A percentile compares a stretch with the other conserved stretches of the same genome.
Conservation (phyloP, 2,329 filamentous ascomycete genomes). For the Stagonosporopsis cucurbitacearum region DNA sequence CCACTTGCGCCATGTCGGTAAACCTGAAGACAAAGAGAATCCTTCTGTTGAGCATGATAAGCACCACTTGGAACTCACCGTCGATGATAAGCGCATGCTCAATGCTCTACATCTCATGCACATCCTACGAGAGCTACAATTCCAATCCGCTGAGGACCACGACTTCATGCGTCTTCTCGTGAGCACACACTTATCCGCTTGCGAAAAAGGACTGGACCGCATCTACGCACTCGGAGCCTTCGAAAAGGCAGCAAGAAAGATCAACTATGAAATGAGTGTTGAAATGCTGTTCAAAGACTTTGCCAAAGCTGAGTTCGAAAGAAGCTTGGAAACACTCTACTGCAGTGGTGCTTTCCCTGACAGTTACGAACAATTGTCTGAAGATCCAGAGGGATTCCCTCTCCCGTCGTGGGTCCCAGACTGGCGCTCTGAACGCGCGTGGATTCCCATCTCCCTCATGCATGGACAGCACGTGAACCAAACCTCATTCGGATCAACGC, state of each 20-base stretch:
- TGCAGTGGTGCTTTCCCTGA: background rate
- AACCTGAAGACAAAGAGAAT: background rate
- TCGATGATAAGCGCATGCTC: background rate
- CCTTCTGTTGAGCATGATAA: background rate
- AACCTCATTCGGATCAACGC: background rate
- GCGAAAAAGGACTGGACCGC: background rate
- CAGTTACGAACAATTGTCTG: background rate
- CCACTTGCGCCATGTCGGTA: background rate
- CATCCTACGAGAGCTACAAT: background rate
- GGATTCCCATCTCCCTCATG: constrained; percentile 1
- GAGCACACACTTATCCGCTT: background rate
- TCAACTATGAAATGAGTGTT: background rate
- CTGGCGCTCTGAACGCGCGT: background rate
- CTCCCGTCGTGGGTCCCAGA: constrained; percentile 3
- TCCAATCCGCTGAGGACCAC: background rate
- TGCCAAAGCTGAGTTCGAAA: background rate
- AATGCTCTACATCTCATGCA: constrained; percentile 1
- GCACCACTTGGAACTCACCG: too few species aligned
- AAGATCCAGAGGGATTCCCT: background rate
- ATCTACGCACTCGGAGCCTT: background rate
- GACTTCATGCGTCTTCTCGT: background rate
- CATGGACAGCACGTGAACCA: background rate
- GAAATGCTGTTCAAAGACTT: background rate
- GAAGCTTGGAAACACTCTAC: background rate
- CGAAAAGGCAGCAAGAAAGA: background rate